phyloP scores from a whole-genome alignment of 805 yeast genomes.

The Metahyphopichia silvanorum region DNA sequence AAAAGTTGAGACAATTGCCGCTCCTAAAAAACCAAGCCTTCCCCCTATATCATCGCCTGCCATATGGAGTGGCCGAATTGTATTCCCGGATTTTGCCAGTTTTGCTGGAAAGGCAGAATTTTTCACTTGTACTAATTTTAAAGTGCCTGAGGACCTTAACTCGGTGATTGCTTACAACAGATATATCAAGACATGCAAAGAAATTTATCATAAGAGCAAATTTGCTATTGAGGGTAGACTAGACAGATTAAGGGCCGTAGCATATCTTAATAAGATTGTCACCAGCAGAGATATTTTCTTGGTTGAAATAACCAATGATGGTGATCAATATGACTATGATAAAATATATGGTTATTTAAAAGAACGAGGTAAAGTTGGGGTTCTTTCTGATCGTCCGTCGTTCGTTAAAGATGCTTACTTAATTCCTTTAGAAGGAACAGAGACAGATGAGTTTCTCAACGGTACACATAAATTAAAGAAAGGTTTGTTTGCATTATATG shows the following conservation, averaged over 20 bases:
- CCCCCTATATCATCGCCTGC: conserved; percentile 7
- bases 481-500: conserved; percentile 33
- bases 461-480: conserved; percentile 20
- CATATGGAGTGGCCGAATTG: conserved; percentile 48
- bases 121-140: conserved; percentile 30
- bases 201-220: conserved; percentile 22
- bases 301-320: conserved; percentile 36
- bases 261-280: conserved; percentile 49
- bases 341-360: conserved; percentile 43
- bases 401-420: conserved; percentile 65
- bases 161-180: conserved; percentile 18
- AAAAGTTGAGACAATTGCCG: conserved; percentile 1
- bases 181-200: conserved; percentile 23
- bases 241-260: conserved; percentile 49
- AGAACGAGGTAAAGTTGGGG: conserved; percentile 53
- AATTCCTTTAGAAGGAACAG: conserved; percentile 36
- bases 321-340: conserved; percentile 20
- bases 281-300: conserved; percentile 52
- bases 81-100: conserved; percentile 48
- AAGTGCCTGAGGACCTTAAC: conserved; percentile 12
- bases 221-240: conserved; percentile 64
- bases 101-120: conserved; percentile 38
- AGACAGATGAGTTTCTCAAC: conserved; percentile 8
- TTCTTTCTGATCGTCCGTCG: conserved; percentile 46
- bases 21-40: conserved; percentile 3